Conservation (phyloP, 768 basidiomycete species). For the Boletellus ananas region DNA sequence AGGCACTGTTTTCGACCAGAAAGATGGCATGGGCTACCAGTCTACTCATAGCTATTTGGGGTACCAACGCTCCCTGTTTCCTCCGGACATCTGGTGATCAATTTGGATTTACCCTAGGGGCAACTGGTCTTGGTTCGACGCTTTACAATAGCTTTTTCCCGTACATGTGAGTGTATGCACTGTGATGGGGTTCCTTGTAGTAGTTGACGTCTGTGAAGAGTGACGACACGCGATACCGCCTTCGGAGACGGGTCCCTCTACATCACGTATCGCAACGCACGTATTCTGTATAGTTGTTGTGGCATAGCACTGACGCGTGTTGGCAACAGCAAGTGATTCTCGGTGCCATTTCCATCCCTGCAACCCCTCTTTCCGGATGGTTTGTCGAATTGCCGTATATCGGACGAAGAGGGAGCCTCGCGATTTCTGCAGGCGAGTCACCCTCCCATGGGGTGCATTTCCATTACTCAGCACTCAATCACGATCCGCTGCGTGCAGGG, state of each 20-base stretch:
- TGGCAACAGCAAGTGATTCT: constrained; percentile 60
- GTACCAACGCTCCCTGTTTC: constrained; percentile 23
- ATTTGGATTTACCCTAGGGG: constrained; percentile 36
- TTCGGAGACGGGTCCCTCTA: constrained; percentile 70
- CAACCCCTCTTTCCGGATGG: constrained; percentile 68
- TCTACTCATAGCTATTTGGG: constrained; percentile 47
- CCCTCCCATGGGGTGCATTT: constrained; percentile 10
- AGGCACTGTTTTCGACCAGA: constrained; percentile 57
- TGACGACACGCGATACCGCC: constrained; percentile 57
- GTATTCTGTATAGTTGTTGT: neutral
- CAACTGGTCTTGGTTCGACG: constrained; percentile 73
- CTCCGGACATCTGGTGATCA: neutral
- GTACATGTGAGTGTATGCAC: constrained; percentile 39
- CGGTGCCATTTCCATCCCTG: constrained; percentile 64
- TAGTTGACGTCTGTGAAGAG: constrained; percentile 32
- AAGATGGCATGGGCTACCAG: constrained; percentile 65
- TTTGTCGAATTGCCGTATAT: constrained; percentile 61
- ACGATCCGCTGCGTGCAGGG: constrained; percentile 47
- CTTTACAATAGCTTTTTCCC: constrained; percentile 56
- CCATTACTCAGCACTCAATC: constrained; percentile 47
- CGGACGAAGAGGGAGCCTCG: constrained; percentile 65
- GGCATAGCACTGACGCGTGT: neutral
- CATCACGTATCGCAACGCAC: constrained; percentile 69
- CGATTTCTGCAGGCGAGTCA: constrained; percentile 57
- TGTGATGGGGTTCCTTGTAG: neutral